phyloP scores from a whole-genome alignment of 1,284 basidiomycete genomes.

The Trichosporon ovoides region DNA sequence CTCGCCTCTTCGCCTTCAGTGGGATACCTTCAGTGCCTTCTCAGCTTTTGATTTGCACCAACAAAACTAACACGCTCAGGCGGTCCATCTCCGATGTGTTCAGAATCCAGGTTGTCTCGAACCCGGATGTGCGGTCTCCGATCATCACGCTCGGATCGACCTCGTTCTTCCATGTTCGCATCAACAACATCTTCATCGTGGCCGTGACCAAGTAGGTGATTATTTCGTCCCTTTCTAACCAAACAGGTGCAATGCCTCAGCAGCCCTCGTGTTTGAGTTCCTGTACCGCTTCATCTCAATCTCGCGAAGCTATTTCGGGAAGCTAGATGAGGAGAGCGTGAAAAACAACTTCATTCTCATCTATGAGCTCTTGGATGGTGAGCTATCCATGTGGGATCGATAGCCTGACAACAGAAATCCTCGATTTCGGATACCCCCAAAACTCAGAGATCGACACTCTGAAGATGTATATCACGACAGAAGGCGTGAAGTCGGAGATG shows the following conservation, averaged over 20 bases:
- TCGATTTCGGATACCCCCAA: conserved; percentile 99
- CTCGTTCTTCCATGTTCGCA: conserved; percentile 92
- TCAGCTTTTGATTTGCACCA: neutral
- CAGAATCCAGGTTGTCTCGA: conserved; percentile 95
- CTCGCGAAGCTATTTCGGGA: conserved; percentile 90
- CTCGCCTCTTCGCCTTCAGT: neutral
- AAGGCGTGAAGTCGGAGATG: conserved; percentile 80
- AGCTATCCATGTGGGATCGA: conserved; percentile 23
- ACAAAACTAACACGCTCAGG: conserved; percentile 51
- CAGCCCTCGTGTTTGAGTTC: conserved; percentile 96
- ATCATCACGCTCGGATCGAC: conserved; percentile 97
- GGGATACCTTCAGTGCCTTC: too few relatives aligned
- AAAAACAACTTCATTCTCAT: conserved; percentile 99
- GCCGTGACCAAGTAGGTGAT: conserved; percentile 80
- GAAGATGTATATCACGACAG: conserved; percentile 96
- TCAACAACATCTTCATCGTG: conserved; percentile 91
- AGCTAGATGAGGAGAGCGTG: conserved; percentile 95
- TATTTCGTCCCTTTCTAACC: neutral
- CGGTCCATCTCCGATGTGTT: conserved; percentile 97
- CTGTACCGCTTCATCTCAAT: conserved; percentile 93
- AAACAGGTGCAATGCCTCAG: conserved; percentile 84
- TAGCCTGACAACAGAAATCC: conserved; percentile 64
- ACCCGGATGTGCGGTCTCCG: conserved; percentile 90
- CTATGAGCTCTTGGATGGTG: conserved; percentile 91
- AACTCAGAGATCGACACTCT: conserved; percentile 97